These are phyloP conservation scores for Daldinia eschscholtzii DNA, from an alignment of 2,329 filamentous ascomycete genomes.

Conservation along the genomic window DNA sequence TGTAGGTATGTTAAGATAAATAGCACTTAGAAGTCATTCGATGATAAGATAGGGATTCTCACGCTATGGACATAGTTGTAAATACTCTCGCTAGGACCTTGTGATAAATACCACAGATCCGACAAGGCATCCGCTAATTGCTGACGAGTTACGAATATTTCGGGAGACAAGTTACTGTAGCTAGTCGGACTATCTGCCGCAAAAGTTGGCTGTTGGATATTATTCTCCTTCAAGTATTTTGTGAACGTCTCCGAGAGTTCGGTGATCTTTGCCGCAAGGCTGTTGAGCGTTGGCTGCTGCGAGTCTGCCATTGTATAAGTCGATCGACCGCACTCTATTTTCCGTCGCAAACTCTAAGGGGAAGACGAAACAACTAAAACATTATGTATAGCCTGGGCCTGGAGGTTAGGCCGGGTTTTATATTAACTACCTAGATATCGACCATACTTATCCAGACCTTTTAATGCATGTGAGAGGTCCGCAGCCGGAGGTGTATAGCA, in stretches of 20 bases:
- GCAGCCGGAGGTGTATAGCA: slow-evolving; percentile 29
- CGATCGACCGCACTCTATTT: slow-evolving; percentile 20
- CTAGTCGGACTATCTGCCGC: slow-evolving; percentile 59
- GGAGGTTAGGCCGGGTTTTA: slow-evolving; percentile 14
- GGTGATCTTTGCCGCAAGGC: slow-evolving; percentile 60
- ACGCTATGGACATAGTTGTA: slow-evolving; percentile 60
- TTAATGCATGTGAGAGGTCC: slow-evolving; percentile 22
- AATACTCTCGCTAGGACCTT: slow-evolving; percentile 64
- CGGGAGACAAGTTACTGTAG: slow-evolving; percentile 58
- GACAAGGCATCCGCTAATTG: slow-evolving; percentile 59
- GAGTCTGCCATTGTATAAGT: slow-evolving; percentile 49
- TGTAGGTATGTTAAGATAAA: slow-evolving; percentile 41
- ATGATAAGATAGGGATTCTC: slow-evolving; percentile 29
- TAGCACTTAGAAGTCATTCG: background rate
- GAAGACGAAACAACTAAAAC: background rate
- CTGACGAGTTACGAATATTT: slow-evolving; percentile 60
- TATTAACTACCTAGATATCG: background rate
- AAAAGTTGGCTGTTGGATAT: slow-evolving; percentile 58
- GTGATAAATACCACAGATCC: slow-evolving; percentile 61
- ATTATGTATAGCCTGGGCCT: background rate
- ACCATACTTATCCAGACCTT: background rate
- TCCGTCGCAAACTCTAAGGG: background rate
- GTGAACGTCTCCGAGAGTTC: slow-evolving; percentile 59
- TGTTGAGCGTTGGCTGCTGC: slow-evolving; percentile 56
- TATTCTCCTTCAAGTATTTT: slow-evolving; percentile 57